Percentiles rank a stretch among this genome's conserved stretches.
Evolutionary conservation across 208 protist species (phyloP).

Genomic region (Trichomonas vaginalis): DNA sequence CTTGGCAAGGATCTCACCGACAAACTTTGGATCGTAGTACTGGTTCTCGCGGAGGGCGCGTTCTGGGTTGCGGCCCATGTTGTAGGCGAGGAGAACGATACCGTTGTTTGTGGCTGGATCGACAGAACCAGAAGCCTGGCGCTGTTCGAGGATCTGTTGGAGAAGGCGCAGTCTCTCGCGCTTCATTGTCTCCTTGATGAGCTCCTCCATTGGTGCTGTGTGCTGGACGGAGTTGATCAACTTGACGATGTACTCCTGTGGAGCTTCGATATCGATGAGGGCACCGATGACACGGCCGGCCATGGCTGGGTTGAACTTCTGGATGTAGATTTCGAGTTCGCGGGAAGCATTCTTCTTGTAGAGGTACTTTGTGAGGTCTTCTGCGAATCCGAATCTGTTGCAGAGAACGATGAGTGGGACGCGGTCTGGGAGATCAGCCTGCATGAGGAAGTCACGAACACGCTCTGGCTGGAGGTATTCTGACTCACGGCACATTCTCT

Average conservation of each 20-base stretch:
- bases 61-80: neutral
- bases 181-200: conserved; percentile 60
- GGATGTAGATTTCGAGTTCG: conserved; percentile 33
- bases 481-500: conserved; percentile 90
- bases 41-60: neutral
- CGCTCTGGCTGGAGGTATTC: conserved; percentile 82
- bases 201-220: conserved; percentile 48
- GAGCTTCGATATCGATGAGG: conserved; percentile 86
- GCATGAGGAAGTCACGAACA: conserved; percentile 94
- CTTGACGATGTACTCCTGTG: conserved; percentile 81
- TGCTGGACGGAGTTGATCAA: conserved; percentile 75
- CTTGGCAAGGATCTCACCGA: neutral
- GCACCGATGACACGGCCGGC: conserved; percentile 70
- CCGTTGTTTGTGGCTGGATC: conserved; percentile 11
- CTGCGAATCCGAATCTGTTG: conserved; percentile 88
- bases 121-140: conserved; percentile 59
- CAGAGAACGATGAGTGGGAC: conserved; percentile 99
- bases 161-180: conserved; percentile 82
- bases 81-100: neutral
- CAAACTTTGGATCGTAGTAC: conserved; percentile 8
- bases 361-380: conserved; percentile 85
- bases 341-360: conserved; percentile 55
- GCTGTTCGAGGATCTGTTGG: conserved; percentile 84
- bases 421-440: conserved; percentile 83
- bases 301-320: conserved; percentile 27